Percentiles rank a stretch among this genome's conserved stretches.
phyloP scores from a whole-genome alignment of 805 yeast genomes.

The Brettanomyces sp. region DNA sequence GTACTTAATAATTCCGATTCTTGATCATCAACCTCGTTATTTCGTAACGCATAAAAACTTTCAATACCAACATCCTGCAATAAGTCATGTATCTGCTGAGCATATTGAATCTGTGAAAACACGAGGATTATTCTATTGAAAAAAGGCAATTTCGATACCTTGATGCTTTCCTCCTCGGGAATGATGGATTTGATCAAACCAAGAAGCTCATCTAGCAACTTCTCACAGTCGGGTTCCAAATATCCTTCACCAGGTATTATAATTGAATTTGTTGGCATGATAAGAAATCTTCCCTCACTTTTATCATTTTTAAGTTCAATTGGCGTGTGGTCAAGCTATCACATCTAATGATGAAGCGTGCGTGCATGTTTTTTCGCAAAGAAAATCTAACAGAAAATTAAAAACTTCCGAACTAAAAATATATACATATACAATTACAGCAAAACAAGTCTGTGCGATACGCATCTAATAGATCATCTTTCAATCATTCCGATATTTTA shows the following conservation, averaged over 20 bases:
- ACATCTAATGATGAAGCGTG: too few species aligned
- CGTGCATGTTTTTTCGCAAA: too few species aligned
- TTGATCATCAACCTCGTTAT: constrained; percentile 4
- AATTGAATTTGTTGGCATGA: constrained; percentile 18
- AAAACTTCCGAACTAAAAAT: too few species aligned
- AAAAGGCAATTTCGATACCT: constrained; percentile 10
- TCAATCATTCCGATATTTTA: too few species aligned
- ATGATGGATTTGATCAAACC: constrained; percentile 7
- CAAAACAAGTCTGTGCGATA: too few species aligned
- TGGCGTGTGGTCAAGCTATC: too few species aligned
- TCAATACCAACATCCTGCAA: constrained; percentile 13
- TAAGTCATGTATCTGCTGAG: constrained; percentile 9
- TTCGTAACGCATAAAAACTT: constrained; percentile 14
- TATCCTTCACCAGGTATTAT: constrained; percentile 19
- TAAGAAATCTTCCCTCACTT: background rate
- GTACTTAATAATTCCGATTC: background rate
- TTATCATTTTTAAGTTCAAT: too few species aligned
- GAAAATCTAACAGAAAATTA: too few species aligned
- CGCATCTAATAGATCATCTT: too few species aligned
- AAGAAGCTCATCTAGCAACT: constrained; percentile 12
- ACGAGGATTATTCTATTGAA: constrained; percentile 20
- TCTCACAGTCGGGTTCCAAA: constrained; percentile 10
- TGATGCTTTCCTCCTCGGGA: constrained; percentile 3
- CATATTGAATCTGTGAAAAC: constrained; percentile 12
- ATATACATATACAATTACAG: too few species aligned